Evolutionary conservation across 805 yeast species (phyloP).

Genomic region (Jamesozyma lodderae): DNA sequence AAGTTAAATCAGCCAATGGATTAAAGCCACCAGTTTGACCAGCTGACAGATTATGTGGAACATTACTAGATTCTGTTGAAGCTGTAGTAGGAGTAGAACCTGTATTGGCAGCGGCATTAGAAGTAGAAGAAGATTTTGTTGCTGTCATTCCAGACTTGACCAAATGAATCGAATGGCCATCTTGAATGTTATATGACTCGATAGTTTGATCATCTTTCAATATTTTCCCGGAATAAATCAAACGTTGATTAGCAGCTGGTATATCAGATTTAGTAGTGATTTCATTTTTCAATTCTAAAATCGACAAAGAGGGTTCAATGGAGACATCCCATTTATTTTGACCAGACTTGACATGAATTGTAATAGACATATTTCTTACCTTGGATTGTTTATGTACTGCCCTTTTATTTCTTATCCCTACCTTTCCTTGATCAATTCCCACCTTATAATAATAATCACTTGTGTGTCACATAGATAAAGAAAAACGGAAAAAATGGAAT

Average conservation of each 20-base stretch:
- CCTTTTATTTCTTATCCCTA: too few relatives aligned
- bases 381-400: too few relatives aligned
- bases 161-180: constrained; percentile 81
- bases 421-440: neutral
- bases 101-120: constrained; percentile 14
- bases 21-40: constrained; percentile 79
- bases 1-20: constrained; percentile 85
- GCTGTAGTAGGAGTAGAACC: constrained; percentile 20
- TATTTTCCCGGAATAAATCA: constrained; percentile 90
- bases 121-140: constrained; percentile 13
- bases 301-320: constrained; percentile 45
- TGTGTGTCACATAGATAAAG: neutral
- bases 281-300: constrained; percentile 58
- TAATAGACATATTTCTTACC: constrained; percentile 25
- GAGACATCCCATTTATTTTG: constrained; percentile 69
- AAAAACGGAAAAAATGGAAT: too few relatives aligned
- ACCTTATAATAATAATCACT: neutral
- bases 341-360: constrained; percentile 40
- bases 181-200: constrained; percentile 67
- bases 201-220: constrained; percentile 75
- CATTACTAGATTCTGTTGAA: constrained; percentile 15
- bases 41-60: constrained; percentile 72
- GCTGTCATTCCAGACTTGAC: constrained; percentile 65
- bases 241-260: constrained; percentile 72
- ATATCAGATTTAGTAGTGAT: constrained; percentile 55